A percentile compares a stretch with the other conserved stretches of the same genome.
These are phyloP conservation scores for Thielaviopsis euricoi DNA, from an alignment of 2,329 filamentous ascomycete species.

Conservation along the genomic window DNA sequence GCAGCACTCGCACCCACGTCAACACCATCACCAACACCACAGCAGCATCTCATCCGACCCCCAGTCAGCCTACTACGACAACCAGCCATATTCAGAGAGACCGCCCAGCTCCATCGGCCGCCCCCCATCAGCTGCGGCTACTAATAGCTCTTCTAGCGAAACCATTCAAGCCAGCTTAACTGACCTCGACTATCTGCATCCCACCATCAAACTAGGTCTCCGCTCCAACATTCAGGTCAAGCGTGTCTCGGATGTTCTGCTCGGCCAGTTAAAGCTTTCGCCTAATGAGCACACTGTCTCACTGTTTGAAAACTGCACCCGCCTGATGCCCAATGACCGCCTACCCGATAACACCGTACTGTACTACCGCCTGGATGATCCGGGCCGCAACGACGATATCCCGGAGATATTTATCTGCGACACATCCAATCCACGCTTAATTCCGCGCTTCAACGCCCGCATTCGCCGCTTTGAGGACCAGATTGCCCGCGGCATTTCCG, in stretches of 20 bases:
- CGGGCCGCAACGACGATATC: neutral
- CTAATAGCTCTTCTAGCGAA: constrained; percentile 9
- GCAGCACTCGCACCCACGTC: neutral
- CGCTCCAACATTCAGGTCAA: neutral
- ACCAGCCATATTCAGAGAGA: neutral
- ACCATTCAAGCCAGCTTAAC: neutral
- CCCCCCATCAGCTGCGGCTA: constrained; percentile 9
- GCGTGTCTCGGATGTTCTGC: constrained; percentile 1
- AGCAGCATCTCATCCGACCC: neutral
- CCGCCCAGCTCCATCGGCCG: neutral
- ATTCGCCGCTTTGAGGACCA: neutral
- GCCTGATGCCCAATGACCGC: neutral
- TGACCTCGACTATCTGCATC: constrained; percentile 3
- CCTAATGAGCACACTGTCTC: neutral
- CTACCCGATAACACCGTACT: neutral
- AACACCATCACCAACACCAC: neutral
- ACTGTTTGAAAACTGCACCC: neutral
- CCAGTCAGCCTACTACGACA: neutral
- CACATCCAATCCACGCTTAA: neutral
- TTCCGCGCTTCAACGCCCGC: neutral
- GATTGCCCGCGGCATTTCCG: neutral
- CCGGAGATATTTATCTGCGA: neutral
- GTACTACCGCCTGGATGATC: neutral
- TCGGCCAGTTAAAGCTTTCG: neutral
- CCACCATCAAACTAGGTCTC: constrained; percentile 1